Conservation (phyloP, 805 yeast genomes). For the Wickerhamiella musiphila region DNA sequence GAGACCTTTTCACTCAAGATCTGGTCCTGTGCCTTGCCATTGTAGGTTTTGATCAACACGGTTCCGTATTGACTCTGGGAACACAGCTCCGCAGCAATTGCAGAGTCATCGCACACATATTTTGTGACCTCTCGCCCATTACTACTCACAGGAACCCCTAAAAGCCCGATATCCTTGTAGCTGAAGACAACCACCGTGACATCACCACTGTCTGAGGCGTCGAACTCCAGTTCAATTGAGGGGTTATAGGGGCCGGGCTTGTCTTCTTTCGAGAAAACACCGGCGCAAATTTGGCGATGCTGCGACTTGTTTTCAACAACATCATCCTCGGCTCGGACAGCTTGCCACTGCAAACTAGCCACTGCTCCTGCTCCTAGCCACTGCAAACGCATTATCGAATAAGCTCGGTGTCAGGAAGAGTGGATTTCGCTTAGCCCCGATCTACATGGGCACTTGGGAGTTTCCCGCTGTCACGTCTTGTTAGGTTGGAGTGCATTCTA, state of each 20-base stretch:
- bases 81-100: slow-evolving; percentile 45
- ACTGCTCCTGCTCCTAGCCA: slow-evolving; percentile 1
- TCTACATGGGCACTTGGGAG: no score
- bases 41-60: slow-evolving; percentile 37
- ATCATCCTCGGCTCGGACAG: slow-evolving; percentile 12
- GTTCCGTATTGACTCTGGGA: slow-evolving; percentile 34
- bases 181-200: slow-evolving; percentile 67
- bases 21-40: slow-evolving; percentile 41
- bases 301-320: slow-evolving; percentile 26
- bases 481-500: no score
- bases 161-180: slow-evolving; percentile 50
- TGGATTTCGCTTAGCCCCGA: no score
- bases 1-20: slow-evolving; percentile 1
- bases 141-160: slow-evolving; percentile 41
- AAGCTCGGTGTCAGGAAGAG: no score
- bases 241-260: slow-evolving; percentile 49
- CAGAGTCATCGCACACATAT: slow-evolving; percentile 60
- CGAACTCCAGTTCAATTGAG: slow-evolving; percentile 9
- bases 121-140: slow-evolving; percentile 19
- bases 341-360: slow-evolving; percentile 7
- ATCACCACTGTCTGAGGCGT: slow-evolving; percentile 8
- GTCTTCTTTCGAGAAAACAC: slow-evolving; percentile 73
- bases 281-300: slow-evolving; percentile 61
- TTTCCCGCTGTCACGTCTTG: no score
- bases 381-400: not conserved